Base-by-base conservation (phyloP, 441 rosid genomes). In the Daphne laureola region DNA sequence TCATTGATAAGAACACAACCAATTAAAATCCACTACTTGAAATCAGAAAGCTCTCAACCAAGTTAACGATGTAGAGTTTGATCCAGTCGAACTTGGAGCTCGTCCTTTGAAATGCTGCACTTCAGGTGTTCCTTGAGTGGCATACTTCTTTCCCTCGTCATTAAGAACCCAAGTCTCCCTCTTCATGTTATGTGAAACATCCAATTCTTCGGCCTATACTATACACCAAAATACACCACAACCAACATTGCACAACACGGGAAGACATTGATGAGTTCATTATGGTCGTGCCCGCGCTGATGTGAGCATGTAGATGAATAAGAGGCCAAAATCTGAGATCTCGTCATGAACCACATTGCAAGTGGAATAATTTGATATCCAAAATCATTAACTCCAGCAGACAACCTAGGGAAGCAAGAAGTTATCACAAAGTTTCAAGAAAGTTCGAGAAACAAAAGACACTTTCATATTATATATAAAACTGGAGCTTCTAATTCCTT, bases 341-440 rank as follows among this genome's bases (percentile, higher is more conserved):
- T 68, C 78, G 4, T 78, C 86, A 54, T 74, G 76, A 17, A 52
- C 68, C 42, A 67, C 2, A 77, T 73, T 16, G 95, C 78, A 78
- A 73, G 59, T 4, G 95, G 97, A 67, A 86, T 76, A 61, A 89
- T 67, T 71, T 89, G 90, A 13, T 92, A 86, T 68, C 95, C 97
- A 68, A 89, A 86, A 67, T 86, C 97, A 52, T 89, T 89, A 59
- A 88, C 92, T 43, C 63, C 73, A 3, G 93, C 95, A 62, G 76
- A 75, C 67, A 76, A 81, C 68, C 84, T 83, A 46, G 11, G 59
- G 43, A 14, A 51, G 57, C 21, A 51, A 46, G 42, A 50, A 4
- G 9, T 31, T 31, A 8, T 31, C 9, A 31, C 8, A 31, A 31
- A 31, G 36, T 18, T 18, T 18, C 23, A 18, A 18, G 23, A 18